Conservation (phyloP, 2,329 filamentous ascomycete genomes). For the Drechslerella stenobrocha region DNA sequence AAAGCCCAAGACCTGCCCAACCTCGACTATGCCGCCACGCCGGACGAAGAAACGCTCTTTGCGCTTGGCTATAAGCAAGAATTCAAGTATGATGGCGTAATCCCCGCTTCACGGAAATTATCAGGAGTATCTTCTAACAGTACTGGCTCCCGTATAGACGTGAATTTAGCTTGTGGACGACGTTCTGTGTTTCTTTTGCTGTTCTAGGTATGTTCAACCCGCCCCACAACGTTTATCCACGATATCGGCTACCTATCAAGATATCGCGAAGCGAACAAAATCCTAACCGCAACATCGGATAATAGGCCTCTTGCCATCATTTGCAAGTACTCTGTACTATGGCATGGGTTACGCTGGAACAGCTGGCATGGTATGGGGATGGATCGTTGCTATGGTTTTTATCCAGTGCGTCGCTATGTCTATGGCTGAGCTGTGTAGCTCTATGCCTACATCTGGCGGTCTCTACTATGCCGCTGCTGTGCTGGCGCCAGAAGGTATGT, state of each 20-base stretch:
- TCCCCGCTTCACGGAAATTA: neutral
- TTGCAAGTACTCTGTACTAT: constrained; percentile 72
- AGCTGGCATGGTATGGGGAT: constrained; percentile 73
- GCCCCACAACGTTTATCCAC: neutral
- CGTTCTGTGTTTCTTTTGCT: constrained; percentile 74
- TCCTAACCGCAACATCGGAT: neutral
- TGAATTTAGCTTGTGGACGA: constrained; percentile 74
- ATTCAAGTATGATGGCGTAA: constrained; percentile 54
- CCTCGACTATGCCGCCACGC: constrained; percentile 58
- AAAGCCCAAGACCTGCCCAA: constrained; percentile 60
- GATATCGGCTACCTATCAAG: too few species aligned
- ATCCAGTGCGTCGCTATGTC: constrained; percentile 71
- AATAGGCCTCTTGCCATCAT: constrained; percentile 66
- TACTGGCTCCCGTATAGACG: constrained; percentile 67
- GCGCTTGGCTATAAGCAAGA: constrained; percentile 64
- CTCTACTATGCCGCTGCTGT: constrained; percentile 75
- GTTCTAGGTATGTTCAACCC: constrained; percentile 60
- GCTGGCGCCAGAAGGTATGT: constrained; percentile 61
- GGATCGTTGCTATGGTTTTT: constrained; percentile 72
- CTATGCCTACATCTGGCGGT: constrained; percentile 73
- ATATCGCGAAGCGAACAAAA: too few species aligned
- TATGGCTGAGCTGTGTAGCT: constrained; percentile 72
- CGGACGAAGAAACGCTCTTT: constrained; percentile 66
- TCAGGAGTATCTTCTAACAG: constrained; percentile 54
- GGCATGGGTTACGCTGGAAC: constrained; percentile 66